Evolutionary conservation across 164 flowering plant genomes (phyloP).

Genomic region (Piper betle): DNA sequence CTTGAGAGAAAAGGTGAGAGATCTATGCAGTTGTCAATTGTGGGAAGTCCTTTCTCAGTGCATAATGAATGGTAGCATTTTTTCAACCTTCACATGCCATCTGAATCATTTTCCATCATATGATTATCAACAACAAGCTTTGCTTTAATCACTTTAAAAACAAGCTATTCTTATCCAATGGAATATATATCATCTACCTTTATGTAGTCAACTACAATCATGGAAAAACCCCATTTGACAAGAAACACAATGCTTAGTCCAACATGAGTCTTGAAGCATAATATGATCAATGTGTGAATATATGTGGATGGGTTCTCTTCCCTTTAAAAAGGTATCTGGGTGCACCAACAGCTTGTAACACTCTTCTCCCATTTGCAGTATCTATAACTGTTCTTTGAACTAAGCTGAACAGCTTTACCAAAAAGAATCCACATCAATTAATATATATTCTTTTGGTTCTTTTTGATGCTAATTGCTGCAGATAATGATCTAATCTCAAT

Average conservation of each 20-base stretch:
- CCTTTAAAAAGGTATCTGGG: neutral
- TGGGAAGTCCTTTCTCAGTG: no score
- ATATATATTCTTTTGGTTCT: neutral
- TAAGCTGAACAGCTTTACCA: neutral
- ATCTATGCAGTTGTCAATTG: no score
- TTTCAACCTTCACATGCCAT: constrained; percentile 1
- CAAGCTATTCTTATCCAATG: neutral
- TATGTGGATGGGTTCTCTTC: no score
- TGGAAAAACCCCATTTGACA: neutral
- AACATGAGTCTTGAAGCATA: neutral
- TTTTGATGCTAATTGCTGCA: neutral
- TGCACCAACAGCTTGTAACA: neutral
- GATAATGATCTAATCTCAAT: neutral
- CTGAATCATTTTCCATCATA: constrained; percentile 10
- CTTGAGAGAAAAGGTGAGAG: no score
- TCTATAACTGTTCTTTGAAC: neutral
- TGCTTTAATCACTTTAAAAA: neutral
- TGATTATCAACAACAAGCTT: constrained; percentile 1
- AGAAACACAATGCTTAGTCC: constrained; percentile 1
- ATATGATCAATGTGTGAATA: neutral
- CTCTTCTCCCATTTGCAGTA: neutral
- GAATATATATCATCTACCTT: neutral
- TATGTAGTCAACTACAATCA: neutral
- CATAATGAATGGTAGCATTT: neutral
- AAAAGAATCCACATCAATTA: neutral